A percentile compares a stretch with the other conserved stretches of the same genome.
Evolutionary conservation across 495 filamentous ascomycete genomes (phyloP).

Genomic region (Aspergillus ostianus): DNA sequence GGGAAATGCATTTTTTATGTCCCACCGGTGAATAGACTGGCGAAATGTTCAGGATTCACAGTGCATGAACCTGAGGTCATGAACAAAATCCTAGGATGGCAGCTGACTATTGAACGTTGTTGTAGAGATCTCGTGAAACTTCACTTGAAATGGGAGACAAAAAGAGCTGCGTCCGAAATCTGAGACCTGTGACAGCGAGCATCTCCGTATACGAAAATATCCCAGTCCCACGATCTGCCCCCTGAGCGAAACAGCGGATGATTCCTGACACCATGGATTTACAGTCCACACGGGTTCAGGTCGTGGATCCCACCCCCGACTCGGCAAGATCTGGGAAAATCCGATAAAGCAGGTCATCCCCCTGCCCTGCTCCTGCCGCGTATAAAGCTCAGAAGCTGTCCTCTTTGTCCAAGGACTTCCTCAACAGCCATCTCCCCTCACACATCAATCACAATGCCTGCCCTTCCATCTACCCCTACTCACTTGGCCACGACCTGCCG

Average conservation of each 20-base stretch:
- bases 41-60: background rate
- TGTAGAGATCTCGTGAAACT: too few relatives aligned
- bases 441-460: background rate
- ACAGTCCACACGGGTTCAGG: background rate
- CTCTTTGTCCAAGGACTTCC: background rate
- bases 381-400: background rate
- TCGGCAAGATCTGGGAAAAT: background rate
- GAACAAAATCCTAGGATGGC: too few relatives aligned
- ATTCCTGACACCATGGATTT: background rate
- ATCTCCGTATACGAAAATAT: too few relatives aligned
- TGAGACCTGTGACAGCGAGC: too few relatives aligned
- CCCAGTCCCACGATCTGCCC: too few relatives aligned
- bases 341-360: background rate
- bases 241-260: background rate
- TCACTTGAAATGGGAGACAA: too few relatives aligned
- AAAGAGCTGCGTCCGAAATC: too few relatives aligned
- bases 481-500: constrained; percentile 19
- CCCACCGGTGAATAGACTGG: background rate
- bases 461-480: constrained; percentile 8
- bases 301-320: background rate
- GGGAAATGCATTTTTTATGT: background rate
- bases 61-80: too few relatives aligned
- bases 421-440: background rate
- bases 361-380: background rate
- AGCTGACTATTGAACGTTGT: too few relatives aligned